Base-by-base conservation (phyloP, 352 stramenopile species). In the Phytophthora sansomeana region DNA sequence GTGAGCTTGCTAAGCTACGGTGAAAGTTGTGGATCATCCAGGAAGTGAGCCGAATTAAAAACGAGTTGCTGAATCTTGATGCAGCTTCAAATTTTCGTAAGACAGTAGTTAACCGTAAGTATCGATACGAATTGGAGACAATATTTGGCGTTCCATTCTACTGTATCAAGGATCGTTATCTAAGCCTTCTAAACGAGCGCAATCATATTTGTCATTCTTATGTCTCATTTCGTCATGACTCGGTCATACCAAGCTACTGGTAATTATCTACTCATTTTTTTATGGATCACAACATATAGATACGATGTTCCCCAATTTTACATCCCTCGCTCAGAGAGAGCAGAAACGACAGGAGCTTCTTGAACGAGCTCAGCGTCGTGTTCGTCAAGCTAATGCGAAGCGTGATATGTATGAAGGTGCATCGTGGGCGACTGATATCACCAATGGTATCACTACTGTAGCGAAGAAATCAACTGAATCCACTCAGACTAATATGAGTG, bases 381-480 rank as follows among this genome's bases (percentile, higher is more conserved):
- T 58, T 51, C 43, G 43, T 28, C 48, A 67, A 48, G 63, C 32
- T 32, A 19, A 16, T 4, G 16, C 35, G 16, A 73, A 70, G n/a
- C 42, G 29, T 24, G 44, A 39, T 10, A 67, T 61, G 54, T 73
- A 70, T 59, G 42, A 13, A 53, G 49, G 47, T 11, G 17, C 63
- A 29, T 19, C 48, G 21, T 77, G 69, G 69, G 47, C 58, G n/a
- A n/a, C n/a, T n/a, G n/a, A 29, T 16, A 1, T 38, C 7, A 4
- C 5, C 21, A 63, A 72, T 36, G 13, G 6, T 49, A 38, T 58
- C 7, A 39, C 14, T 39, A 39, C 41, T 10, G 24, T 16, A n/a
- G 7, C 32, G 3, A 46, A 29, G 19, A 30, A 11, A 62, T 21
- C 41, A 58, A n/a, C n/a, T n/a, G n/a, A n/a, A n/a, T n/a, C n/a